Base-by-base conservation (phyloP, 2,329 filamentous ascomycete species). In the Neonectria punicea region DNA sequence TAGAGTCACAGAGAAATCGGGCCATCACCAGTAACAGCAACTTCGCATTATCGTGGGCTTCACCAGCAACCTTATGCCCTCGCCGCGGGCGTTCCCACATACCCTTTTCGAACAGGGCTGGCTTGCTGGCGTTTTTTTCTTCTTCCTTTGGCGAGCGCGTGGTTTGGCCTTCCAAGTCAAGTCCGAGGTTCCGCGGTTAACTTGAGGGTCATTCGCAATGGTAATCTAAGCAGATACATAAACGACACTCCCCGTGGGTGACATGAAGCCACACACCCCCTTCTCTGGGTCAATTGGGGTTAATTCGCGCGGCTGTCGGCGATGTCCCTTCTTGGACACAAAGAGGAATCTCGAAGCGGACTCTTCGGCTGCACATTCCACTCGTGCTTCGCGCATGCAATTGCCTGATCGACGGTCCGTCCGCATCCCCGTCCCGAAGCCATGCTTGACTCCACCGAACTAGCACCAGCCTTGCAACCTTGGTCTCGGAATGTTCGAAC, bases 51-150 rank as follows among this genome's bases (percentile, higher is more conserved):
- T 64, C 44, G 34, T 39, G 49, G 47, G 39, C 36, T 58, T 30
- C 34, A 20, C 58, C 13, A 6, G 54, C 39, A 25, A 39, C 39
- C 55, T 59, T 53, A 49, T 59, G 56, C 41, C 20, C 44, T 51
- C 13, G n/a, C 41, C 34, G 5, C 25, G 28, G 49, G 66, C 60
- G 66, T 63, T 68, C 50, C 49, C 30, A 58, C 47, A 58, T 66
- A 39, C 63, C 56, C 61, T 58, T 68, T 66, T 63, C 20, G 66
- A 62, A 43, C 39, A n/a, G 39, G n/a, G 39, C 39, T n/a, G 39
- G n/a, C 39, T 41, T 32, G 32, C 50, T 54, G 32, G 30, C 47
- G 28, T 32, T 34, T 54, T 41, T 9, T 41, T 41, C 49, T 51
- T 49, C 4, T 22, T 3, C 22, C 3, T 61, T 61, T 16, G 20